Evolutionary conservation across 257 asterid species (phyloP), one percentile per base, ranked within the genome.

Genomic region (Primulina eburnea): DNA sequence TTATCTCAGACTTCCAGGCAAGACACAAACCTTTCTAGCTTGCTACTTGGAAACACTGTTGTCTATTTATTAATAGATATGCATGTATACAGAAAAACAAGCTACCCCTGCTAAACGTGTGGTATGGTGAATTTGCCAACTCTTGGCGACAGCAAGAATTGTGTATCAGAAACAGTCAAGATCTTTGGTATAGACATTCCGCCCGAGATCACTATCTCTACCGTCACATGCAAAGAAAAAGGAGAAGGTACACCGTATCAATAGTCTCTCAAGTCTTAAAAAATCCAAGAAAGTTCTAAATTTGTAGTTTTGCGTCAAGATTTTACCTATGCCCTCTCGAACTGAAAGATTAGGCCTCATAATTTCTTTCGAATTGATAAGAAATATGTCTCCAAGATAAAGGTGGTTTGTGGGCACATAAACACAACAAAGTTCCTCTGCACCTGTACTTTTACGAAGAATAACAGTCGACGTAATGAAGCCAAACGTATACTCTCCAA

Each of bases 331-430:
- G 67, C 94, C 95, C 64, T 90, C 96, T 70, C 95, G 78, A 61
- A 90, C 94, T 3, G 94, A 86, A 55, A 90, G 92, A 79, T 85
- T 77, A 14, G 94, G 92, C 77, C 94, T 82, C 90, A 86, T 85
- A 11, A 88, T 74, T 62, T 90, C 96, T 67, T 82, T 88, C 6
- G 97, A 85, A 73, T 85, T 88, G 29, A 90, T 82, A 34, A 90
- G 92, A 61, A 80, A 90, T 21, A 90, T 85, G 80, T 88, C 97
- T 64, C 96, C 96, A 21, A 90, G 90, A 73, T 90, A 90, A n/a
- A 90, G 94, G 71, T 90, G 96, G 84, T 90, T 90, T 62, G 97
- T 88, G 26, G 96, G 97, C 33, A 88, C 79, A 75, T 90, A 90
- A 66, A 90, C 92, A 61, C 96, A 87, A 70, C 92, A 88, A 17